Evolutionary conservation across 164 flowering plant species (phyloP).

Genomic region (Magnolia changhungtana): DNA sequence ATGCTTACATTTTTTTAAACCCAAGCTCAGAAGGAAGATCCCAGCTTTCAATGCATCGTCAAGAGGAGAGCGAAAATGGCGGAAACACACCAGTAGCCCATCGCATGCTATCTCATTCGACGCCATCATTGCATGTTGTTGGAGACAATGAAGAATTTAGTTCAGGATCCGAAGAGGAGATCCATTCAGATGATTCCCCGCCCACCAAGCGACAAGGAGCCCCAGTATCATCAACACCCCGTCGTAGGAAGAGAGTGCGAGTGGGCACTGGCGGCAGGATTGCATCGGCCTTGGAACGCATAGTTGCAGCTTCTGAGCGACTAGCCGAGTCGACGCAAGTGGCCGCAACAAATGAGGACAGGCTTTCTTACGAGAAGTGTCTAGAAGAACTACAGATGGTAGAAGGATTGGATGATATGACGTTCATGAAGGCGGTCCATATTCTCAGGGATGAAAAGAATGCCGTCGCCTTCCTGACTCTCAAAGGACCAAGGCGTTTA

Average conservation of each 20-base stretch:
- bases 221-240: not conserved
- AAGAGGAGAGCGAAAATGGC: not conserved
- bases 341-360: not conserved
- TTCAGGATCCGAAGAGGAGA: not conserved
- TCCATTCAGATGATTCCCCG: not conserved
- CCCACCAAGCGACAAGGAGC: not conserved
- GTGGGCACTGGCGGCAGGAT: not conserved
- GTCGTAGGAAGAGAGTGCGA: not conserved
- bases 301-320: not conserved
- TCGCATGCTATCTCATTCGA: not conserved
- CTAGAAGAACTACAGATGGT: not conserved
- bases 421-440: not conserved
- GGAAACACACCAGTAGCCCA: constrained; percentile 1
- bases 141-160: not conserved
- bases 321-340: not conserved
- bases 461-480: not conserved
- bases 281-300: not conserved
- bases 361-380: not conserved
- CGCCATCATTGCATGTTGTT: not conserved
- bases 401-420: not conserved
- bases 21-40: not conserved
- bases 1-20: not conserved
- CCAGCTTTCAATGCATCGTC: not conserved
- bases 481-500: constrained; percentile 3
- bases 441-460: constrained; percentile 1